phyloP scores from a whole-genome alignment of 163 green algal genomes.

The Volvox carteri region DNA sequence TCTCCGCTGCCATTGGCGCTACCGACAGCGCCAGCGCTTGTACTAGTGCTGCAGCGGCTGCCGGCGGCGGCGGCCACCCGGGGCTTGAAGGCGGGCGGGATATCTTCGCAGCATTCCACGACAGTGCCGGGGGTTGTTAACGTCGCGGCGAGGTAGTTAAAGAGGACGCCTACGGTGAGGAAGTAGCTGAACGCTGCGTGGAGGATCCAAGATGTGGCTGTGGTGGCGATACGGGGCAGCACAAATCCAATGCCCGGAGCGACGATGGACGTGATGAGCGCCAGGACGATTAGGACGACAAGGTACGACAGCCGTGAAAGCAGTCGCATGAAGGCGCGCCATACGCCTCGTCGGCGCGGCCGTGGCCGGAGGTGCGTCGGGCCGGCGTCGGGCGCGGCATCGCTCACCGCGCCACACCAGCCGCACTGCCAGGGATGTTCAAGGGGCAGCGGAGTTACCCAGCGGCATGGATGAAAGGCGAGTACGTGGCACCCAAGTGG shows the following conservation, averaged over 20 bases:
- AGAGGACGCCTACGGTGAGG: conserved; percentile 45
- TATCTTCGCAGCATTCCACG: conserved; percentile 41
- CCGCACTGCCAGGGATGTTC: conserved; percentile 58
- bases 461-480: no score
- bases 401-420: conserved; percentile 68
- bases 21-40: no score
- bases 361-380: background rate
- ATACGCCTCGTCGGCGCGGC: conserved; percentile 6
- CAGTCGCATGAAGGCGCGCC: conserved; percentile 9
- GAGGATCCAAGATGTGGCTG: background rate
- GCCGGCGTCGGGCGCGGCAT: conserved; percentile 6
- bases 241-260: conserved; percentile 46
- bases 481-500: no score
- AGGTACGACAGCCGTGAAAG: conserved; percentile 25
- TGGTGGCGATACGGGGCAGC: conserved; percentile 26
- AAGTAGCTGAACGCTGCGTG: conserved; percentile 48
- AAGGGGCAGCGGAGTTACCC: background rate
- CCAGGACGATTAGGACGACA: conserved; percentile 51
- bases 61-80: background rate
- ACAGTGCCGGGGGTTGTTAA: conserved; percentile 46
- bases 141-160: conserved; percentile 58
- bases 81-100: conserved; percentile 28
- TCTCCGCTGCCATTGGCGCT: background rate
- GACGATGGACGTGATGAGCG: conserved; percentile 53
- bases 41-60: background rate